Evolutionary conservation across 2,329 filamentous ascomycete genomes (phyloP), one percentile per base, ranked within the genome.

Genomic region (Leptographium procerum): DNA sequence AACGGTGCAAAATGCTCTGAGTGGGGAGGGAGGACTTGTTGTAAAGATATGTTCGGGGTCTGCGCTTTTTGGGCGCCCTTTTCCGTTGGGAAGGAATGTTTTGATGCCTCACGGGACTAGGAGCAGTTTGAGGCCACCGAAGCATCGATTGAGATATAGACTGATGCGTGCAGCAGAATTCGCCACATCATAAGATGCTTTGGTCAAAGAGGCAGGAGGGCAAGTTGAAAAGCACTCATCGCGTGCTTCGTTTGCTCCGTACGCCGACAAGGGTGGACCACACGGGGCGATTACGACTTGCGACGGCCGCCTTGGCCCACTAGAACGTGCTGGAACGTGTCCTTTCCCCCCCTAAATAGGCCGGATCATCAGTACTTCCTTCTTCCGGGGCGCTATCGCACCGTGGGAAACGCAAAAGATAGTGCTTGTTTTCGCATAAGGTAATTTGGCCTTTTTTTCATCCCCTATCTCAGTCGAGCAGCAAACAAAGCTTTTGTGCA

Each of bases 281-380:
- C 24, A 19, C 52, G 52, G 34, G 29, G 19, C 52, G n/a, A 55
- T 31, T 47, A 22, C 19, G 51, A 45, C 28, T n/a, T 52, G 51
- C 22, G 31, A 7, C 22, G 34, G 11, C 52, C 52, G 52, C 34
- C 34, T 40, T 52, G 56, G 26, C 51, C 22, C 52, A 45, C 34
- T 55, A 40, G 53, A 55, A 55, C 26, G 53, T 55, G 48, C 52
- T 57, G 51, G 53, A 61, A 61, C 61, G 61, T 62, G 61, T 58
- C 61, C 58, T 60, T 59, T 61, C 55, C 40, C 56, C 47, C 36
- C 40, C 48, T 9, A 45, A 28, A 31, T 14, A 16, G 4, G 22
- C 54, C 54, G 52, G 52, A 58, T 55, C 43, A 58, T 53, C 28
- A 53, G 36, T 55, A 55, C 19, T 51, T 56, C 56, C 58, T 9